Percentiles rank a stretch among this genome's conserved stretches.
Evolutionary conservation across 1,139 yeast species (phyloP).

Genomic region (Insectozyma bohioensis): DNA sequence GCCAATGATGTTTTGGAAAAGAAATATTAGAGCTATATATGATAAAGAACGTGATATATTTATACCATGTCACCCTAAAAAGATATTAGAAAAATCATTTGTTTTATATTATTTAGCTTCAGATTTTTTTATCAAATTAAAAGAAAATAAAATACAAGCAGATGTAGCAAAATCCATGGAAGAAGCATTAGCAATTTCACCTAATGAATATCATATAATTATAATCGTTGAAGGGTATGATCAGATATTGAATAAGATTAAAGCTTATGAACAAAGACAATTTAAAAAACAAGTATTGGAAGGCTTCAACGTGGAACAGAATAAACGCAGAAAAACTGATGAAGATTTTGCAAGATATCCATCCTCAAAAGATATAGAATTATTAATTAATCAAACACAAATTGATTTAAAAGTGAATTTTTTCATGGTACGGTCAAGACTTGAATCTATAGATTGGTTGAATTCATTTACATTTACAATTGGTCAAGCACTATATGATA

Average conservation of each 20-base stretch:
- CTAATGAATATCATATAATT: constrained; percentile 25
- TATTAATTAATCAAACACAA: constrained; percentile 28
- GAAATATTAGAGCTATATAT: constrained; percentile 40
- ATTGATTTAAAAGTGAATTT: constrained; percentile 39
- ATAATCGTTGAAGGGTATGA: constrained; percentile 53
- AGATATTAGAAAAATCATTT: constrained; percentile 41
- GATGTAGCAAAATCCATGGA: constrained; percentile 8
- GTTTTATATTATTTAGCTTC: constrained; percentile 49
- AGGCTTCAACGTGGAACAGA: constrained; percentile 1
- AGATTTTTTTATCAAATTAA: constrained; percentile 38
- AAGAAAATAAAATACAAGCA: constrained; percentile 20
- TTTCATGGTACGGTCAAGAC: constrained; percentile 44
- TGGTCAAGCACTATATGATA: constrained; percentile 53
- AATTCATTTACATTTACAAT: constrained; percentile 58
- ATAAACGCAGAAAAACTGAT: constrained; percentile 7
- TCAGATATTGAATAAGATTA: constrained; percentile 41
- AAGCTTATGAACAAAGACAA: constrained; percentile 43
- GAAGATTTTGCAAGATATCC: constrained; percentile 21
- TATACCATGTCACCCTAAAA: constrained; percentile 47
- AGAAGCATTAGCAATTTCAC: constrained; percentile 2
- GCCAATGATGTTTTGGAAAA: constrained; percentile 38
- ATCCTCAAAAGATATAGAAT: constrained; percentile 38
- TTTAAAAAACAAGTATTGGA: constrained; percentile 42
- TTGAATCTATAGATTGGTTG: constrained; percentile 56
- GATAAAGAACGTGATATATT: constrained; percentile 48